Conservation (phyloP, 2,329 filamentous ascomycete genomes). For the Aphanocladium album region DNA sequence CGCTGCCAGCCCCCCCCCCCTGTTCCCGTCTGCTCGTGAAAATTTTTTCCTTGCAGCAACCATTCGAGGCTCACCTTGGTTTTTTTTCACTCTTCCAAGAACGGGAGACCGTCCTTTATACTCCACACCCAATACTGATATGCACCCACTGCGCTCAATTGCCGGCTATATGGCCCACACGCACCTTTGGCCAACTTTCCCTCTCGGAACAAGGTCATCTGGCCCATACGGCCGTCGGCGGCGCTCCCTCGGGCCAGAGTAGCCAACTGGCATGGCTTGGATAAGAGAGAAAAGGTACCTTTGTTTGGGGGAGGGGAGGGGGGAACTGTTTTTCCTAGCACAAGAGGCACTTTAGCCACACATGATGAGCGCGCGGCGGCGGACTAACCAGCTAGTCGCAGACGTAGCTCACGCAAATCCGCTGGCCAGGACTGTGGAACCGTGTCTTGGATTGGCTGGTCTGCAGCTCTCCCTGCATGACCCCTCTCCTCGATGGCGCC, state of each 20-base stretch:
- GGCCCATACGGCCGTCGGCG: neutral
- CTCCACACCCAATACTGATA: neutral
- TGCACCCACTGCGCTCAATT: constrained; percentile 3
- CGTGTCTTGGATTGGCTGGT: constrained; percentile 1
- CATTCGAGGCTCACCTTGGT: neutral
- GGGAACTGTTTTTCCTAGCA: neutral
- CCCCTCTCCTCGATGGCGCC: neutral
- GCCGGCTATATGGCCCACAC: constrained; percentile 7
- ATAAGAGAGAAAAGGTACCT: too few species aligned
- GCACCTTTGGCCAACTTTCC: neutral
- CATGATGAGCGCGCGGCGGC: neutral
- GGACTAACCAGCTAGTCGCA: neutral
- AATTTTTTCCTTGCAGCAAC: neutral
- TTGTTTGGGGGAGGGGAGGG: neutral
- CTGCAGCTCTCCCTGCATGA: constrained; percentile 4
- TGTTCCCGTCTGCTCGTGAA: neutral
- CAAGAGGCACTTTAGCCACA: neutral
- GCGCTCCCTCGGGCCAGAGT: neutral
- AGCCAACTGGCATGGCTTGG: neutral
- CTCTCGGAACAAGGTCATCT: neutral
- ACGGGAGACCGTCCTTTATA: neutral
- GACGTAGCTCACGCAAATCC: neutral
- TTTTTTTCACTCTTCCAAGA: neutral
- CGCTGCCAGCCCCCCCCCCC: neutral
- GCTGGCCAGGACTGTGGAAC: constrained; percentile 6